Percentiles rank a stretch among this genome's conserved stretches.
Conservation (phyloP, 257 asterid genomes). For the Craterostigma plantagineum region DNA sequence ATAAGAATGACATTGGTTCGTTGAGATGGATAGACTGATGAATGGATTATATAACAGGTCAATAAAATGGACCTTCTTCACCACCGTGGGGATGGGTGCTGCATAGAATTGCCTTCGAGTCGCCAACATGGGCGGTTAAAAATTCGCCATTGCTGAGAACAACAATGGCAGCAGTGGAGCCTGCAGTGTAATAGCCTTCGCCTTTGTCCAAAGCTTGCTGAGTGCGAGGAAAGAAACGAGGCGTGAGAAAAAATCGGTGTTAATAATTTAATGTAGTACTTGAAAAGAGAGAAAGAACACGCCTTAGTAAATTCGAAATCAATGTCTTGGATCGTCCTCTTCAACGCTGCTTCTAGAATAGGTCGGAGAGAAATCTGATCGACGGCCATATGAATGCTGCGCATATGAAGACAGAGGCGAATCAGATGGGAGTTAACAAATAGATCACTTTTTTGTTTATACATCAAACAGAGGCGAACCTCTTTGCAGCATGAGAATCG, state of each 20-base stretch:
- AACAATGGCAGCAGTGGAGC: slow-evolving; percentile 41
- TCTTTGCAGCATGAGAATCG: slow-evolving; percentile 9
- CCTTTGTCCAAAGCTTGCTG: slow-evolving; percentile 49
- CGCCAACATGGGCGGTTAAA: slow-evolving; percentile 47
- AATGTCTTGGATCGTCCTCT: slow-evolving; percentile 45
- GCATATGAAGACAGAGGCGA: too few relatives aligned
- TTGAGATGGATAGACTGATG: slow-evolving; percentile 4
- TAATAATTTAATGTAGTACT: background rate
- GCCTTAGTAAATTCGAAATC: slow-evolving; percentile 52
- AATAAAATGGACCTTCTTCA: slow-evolving; percentile 5
- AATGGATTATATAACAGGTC: too few relatives aligned
- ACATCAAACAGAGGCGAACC: too few relatives aligned
- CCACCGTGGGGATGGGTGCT: slow-evolving; percentile 14
- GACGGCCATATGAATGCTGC: slow-evolving; percentile 6
- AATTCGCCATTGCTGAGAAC: slow-evolving; percentile 28
- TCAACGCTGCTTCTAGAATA: slow-evolving; percentile 37
- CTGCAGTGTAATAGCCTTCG: slow-evolving; percentile 19
- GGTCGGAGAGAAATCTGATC: slow-evolving; percentile 15
- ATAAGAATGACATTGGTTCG: background rate
- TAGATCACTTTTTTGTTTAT: too few relatives aligned
- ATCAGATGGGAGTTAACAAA: background rate
- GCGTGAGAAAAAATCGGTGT: slow-evolving; percentile 8
- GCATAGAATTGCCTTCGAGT: slow-evolving; percentile 63
- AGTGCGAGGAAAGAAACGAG: slow-evolving; percentile 7
- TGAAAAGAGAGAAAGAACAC: slow-evolving; percentile 8